Percentiles rank a stretch among this genome's conserved stretches.
These are phyloP conservation scores for Aschersonia sp. DNA, from an alignment of 2,329 filamentous ascomycete species.

Conservation along the genomic window DNA sequence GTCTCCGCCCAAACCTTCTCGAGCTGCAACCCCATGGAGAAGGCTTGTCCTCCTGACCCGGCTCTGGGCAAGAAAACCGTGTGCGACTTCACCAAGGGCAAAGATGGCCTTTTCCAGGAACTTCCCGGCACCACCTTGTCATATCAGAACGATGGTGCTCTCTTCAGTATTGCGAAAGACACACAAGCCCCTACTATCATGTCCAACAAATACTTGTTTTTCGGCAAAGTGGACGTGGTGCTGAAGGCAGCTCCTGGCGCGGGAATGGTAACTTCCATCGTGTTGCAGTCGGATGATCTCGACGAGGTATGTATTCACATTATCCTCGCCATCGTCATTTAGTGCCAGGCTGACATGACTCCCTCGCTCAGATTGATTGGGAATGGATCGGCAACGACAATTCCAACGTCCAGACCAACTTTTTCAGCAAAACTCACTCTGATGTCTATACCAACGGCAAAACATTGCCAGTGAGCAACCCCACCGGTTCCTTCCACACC, in stretches of 20 bases:
- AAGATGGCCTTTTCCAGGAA: constrained; percentile 38
- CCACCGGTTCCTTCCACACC: constrained; percentile 39
- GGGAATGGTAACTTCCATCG: constrained; percentile 80
- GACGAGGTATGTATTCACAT: constrained; percentile 56
- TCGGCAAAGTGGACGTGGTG: constrained; percentile 69
- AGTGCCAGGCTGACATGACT: background rate
- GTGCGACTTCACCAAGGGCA: constrained; percentile 68
- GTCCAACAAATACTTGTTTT: constrained; percentile 88
- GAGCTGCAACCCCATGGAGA: constrained; percentile 39
- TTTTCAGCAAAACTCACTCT: constrained; percentile 54
- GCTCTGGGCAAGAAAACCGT: constrained; percentile 49
- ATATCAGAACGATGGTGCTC: constrained; percentile 35
- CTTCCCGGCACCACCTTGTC: constrained; percentile 31
- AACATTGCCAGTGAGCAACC: constrained; percentile 14
- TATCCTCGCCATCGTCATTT: background rate
- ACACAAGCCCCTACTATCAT: constrained; percentile 58
- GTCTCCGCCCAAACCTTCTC: constrained; percentile 42
- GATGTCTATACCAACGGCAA: constrained; percentile 18
- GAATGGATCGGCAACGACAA: constrained; percentile 63
- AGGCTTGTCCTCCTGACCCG: constrained; percentile 56
- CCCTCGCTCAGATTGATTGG: constrained; percentile 52
- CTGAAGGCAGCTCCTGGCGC: constrained; percentile 66
- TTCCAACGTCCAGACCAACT: constrained; percentile 68
- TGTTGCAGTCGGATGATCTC: constrained; percentile 79
- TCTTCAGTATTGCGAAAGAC: constrained; percentile 53